These are phyloP conservation scores for Clavariopsis aquatica DNA, from an alignment of 495 filamentous ascomycete genomes.

Conservation along the genomic window DNA sequence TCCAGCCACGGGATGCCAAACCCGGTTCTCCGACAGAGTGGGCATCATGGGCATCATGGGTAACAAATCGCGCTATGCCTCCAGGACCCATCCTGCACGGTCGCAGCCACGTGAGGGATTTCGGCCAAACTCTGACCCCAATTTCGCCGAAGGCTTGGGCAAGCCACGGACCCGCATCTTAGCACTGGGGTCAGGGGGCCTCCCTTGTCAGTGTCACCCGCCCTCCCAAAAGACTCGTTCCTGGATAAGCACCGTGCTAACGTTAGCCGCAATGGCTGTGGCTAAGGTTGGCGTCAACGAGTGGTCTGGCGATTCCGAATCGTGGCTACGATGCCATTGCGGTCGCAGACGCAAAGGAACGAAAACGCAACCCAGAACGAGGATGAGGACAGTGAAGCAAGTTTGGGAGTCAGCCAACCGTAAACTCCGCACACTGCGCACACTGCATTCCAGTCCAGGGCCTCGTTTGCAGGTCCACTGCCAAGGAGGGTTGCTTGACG, in stretches of 20 bases:
- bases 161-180: constrained; percentile 8
- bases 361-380: no score
- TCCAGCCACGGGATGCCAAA: constrained; percentile 14
- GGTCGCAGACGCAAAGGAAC: no score
- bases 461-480: constrained; percentile 5
- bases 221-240: not conserved
- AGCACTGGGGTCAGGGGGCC: constrained; percentile 26
- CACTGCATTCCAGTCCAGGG: no score
- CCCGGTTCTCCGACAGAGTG: constrained; percentile 24
- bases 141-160: constrained; percentile 26
- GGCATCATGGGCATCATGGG: not conserved
- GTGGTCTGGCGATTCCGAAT: no score
- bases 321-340: no score
- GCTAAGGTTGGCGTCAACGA: not conserved
- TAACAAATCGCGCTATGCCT: not conserved
- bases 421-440: no score
- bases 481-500: constrained; percentile 10
- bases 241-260: not conserved
- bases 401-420: no score
- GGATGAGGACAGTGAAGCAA: no score
- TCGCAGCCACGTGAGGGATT: constrained; percentile 24
- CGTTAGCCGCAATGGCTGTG: constrained; percentile 14
- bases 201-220: constrained; percentile 29
- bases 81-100: constrained; percentile 24
- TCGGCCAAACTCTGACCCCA: constrained; percentile 24